Conservation (phyloP, 148 eudicot species). For the Rhododendron williamsianum region DNA sequence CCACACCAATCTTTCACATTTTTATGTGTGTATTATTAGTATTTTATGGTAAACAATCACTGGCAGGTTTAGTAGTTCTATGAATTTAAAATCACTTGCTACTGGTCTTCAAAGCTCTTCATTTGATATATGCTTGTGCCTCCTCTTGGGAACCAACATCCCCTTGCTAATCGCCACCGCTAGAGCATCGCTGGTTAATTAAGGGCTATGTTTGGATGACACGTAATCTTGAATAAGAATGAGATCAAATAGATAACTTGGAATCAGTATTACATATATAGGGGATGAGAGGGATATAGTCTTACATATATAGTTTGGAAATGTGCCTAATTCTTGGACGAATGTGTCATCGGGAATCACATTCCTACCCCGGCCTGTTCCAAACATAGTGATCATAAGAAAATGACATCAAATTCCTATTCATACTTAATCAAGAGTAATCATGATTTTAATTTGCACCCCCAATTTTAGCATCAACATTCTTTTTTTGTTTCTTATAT, state of each 20-base stretch:
- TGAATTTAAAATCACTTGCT: slow-evolving; percentile 24
- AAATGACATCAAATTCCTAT: background rate
- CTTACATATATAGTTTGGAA: too few relatives aligned
- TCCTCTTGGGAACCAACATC: slow-evolving; percentile 1
- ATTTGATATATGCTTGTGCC: slow-evolving; percentile 26
- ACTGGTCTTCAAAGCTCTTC: slow-evolving; percentile 32
- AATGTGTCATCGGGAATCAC: too few relatives aligned
- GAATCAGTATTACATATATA: too few relatives aligned
- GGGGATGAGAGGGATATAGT: too few relatives aligned
- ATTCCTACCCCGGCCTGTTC: background rate
- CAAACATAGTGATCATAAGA: background rate
- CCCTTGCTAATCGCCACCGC: background rate
- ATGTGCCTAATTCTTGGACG: too few relatives aligned
- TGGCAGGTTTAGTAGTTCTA: slow-evolving; percentile 19
- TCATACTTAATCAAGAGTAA: background rate
- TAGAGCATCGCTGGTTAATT: too few relatives aligned
- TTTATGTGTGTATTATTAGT: background rate
- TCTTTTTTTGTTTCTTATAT: too few relatives aligned
- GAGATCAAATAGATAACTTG: too few relatives aligned
- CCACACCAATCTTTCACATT: background rate
- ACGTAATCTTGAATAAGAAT: too few relatives aligned
- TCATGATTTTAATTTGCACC: too few relatives aligned
- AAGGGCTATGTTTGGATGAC: too few relatives aligned
- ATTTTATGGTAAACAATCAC: background rate
- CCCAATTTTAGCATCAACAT: too few relatives aligned